Evolutionary conservation across 345 rosid species (phyloP).

Genomic region (Geranium rotundifolium): DNA sequence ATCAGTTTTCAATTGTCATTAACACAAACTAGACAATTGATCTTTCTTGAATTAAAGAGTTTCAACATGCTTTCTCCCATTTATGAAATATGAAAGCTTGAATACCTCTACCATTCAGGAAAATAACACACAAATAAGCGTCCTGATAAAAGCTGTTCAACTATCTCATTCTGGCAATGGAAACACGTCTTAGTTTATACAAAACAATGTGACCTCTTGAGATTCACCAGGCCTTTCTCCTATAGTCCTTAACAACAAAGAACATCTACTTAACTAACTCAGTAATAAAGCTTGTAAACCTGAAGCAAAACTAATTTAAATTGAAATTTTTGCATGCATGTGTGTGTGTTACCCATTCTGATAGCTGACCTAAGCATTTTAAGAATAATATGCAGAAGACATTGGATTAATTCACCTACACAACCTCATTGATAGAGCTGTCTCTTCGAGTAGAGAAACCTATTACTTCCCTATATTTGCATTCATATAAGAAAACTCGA

Average conservation of each 20-base stretch:
- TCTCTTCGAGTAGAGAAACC: neutral
- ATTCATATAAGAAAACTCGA: neutral
- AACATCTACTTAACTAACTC: neutral
- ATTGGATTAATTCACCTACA: neutral
- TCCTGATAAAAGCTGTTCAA: too few species aligned
- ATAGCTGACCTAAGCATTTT: neutral
- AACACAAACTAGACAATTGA: neutral
- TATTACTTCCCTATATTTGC: neutral
- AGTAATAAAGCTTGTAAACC: neutral
- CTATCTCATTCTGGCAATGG: neutral
- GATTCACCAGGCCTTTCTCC: neutral
- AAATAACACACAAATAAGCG: neutral
- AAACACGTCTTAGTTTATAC: neutral
- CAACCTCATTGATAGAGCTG: too few species aligned
- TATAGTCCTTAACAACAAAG: too few species aligned
- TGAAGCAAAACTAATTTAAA: neutral
- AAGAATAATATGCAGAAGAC: neutral
- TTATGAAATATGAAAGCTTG: neutral
- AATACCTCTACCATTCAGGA: neutral
- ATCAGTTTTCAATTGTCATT: slow-evolving; percentile 9
- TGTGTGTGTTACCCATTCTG: neutral
- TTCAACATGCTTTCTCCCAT: neutral
- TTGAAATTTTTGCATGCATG: neutral
- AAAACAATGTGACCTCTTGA: neutral
- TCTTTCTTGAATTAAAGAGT: neutral